Percentiles rank a stretch among this genome's conserved stretches.
Conservation (phyloP, 75 land plant species). For the Picea glauca region DNA sequence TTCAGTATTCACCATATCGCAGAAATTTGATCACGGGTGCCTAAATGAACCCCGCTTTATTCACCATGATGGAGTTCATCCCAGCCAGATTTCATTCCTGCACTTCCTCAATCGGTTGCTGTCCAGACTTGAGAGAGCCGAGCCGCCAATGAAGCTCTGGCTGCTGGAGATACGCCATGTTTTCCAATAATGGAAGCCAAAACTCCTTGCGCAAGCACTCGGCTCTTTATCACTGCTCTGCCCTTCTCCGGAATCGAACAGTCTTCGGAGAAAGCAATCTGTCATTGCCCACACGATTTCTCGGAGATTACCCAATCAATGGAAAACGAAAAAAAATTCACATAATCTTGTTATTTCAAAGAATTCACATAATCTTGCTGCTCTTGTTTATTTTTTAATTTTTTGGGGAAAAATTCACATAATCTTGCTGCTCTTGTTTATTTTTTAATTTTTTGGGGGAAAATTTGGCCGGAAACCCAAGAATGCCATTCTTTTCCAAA, state of each 20-base stretch:
- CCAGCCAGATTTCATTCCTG: no score
- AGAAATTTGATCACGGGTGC: no score
- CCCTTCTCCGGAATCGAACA: constrained; percentile 21
- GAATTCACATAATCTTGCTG: no score
- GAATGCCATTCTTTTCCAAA: no score
- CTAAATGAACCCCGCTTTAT: no score
- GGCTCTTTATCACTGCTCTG: constrained; percentile 44
- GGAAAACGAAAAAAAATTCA: neutral
- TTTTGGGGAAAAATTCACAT: neutral
- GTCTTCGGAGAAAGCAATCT: constrained; percentile 59
- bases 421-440: neutral
- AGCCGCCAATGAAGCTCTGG: constrained; percentile 41
- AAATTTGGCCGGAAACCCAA: no score
- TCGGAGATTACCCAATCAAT: neutral
- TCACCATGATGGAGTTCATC: no score
- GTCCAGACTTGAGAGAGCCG: constrained; percentile 13
- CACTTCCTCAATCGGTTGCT: no score
- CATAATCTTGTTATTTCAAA: neutral
- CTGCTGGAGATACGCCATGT: constrained; percentile 66
- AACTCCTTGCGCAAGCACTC: constrained; percentile 31
- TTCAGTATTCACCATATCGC: no score
- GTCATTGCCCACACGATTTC: neutral
- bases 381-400: no score
- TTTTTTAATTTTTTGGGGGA: neutral
- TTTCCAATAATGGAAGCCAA: constrained; percentile 65